Conservation (phyloP, 805 yeast genomes). For the baker's yeast (Saccharomyces cerevisiae) region DNA sequence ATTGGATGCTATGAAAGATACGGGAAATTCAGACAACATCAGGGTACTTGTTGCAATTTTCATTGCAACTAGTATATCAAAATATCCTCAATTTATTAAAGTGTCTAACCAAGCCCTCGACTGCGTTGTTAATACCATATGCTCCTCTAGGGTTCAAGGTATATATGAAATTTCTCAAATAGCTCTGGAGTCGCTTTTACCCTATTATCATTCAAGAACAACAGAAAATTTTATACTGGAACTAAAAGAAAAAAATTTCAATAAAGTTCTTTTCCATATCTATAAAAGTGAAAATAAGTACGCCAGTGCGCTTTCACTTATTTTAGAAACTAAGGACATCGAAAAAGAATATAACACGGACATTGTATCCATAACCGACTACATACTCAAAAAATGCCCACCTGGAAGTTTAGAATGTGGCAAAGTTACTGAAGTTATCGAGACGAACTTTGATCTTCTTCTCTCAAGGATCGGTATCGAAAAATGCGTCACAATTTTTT, state of each 20-base stretch:
- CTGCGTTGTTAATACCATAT: constrained; percentile 41
- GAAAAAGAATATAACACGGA: constrained; percentile 5
- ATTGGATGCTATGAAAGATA: constrained; percentile 44
- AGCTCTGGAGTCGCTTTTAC: constrained; percentile 63
- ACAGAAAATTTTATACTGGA: constrained; percentile 34
- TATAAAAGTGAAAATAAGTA: constrained; percentile 14
- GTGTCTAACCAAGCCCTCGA: constrained; percentile 53
- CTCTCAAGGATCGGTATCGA: constrained; percentile 3
- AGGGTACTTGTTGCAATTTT: constrained; percentile 50
- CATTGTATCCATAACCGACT: not conserved
- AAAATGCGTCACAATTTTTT: constrained; percentile 7
- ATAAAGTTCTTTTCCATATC: constrained; percentile 16
- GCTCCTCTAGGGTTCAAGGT: constrained; percentile 31
- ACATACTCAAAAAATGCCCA: not conserved
- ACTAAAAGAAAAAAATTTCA: constrained; percentile 17
- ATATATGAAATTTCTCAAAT: constrained; percentile 57
- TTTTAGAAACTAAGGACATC: constrained; percentile 5
- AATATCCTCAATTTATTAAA: constrained; percentile 74
- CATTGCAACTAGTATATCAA: constrained; percentile 72
- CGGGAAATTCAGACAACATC: constrained; percentile 25
- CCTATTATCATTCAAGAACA: constrained; percentile 55
- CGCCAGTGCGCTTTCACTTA: constrained; percentile 10
- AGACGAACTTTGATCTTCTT: constrained; percentile 10
- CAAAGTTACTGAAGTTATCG: constrained; percentile 5
- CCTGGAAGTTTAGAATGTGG: not conserved